Conservation (phyloP, 2,329 filamentous ascomycete genomes). For the Arthroderma uncinatum region DNA sequence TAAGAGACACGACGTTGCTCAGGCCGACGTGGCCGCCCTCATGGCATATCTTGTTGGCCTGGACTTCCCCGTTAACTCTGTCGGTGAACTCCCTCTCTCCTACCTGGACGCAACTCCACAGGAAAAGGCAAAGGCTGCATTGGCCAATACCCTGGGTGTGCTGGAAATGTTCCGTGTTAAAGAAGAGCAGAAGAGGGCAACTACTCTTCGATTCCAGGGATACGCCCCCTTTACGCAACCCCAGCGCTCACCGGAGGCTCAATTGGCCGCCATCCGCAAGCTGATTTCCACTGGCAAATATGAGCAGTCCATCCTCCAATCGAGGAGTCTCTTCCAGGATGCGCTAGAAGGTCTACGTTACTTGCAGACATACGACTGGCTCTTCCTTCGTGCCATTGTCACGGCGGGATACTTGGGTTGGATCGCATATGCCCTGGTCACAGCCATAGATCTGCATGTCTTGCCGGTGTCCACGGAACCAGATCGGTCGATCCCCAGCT, state of each 20-base stretch:
- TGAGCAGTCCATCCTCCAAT: conserved; percentile 68
- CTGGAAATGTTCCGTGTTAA: conserved; percentile 95
- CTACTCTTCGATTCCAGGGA: conserved; percentile 64
- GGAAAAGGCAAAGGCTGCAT: conserved; percentile 71
- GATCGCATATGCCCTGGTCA: conserved; percentile 86
- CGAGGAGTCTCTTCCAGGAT: conserved; percentile 62
- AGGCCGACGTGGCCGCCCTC: conserved; percentile 86
- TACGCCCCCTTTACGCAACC: conserved; percentile 58
- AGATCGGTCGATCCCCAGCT: conserved; percentile 49
- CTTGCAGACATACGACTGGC: conserved; percentile 95
- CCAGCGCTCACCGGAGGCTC: conserved; percentile 50
- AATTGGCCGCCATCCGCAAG: conserved; percentile 54
- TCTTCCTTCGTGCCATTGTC: conserved; percentile 81
- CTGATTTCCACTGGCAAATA: conserved; percentile 56
- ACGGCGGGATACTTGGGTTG: conserved; percentile 87
- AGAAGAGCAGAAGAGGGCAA: conserved; percentile 68
- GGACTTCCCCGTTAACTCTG: conserved; percentile 90
- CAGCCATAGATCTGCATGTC: conserved; percentile 78
- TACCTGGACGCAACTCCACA: conserved; percentile 62
- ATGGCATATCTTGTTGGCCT: conserved; percentile 88
- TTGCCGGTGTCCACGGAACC: conserved; percentile 58
- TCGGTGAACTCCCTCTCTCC: conserved; percentile 78
- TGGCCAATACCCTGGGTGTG: conserved; percentile 76
- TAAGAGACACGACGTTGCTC: conserved; percentile 77
- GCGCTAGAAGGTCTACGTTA: conserved; percentile 78